Conservation (phyloP, 495 filamentous ascomycete genomes). For the Neurospora cerealis region DNA sequence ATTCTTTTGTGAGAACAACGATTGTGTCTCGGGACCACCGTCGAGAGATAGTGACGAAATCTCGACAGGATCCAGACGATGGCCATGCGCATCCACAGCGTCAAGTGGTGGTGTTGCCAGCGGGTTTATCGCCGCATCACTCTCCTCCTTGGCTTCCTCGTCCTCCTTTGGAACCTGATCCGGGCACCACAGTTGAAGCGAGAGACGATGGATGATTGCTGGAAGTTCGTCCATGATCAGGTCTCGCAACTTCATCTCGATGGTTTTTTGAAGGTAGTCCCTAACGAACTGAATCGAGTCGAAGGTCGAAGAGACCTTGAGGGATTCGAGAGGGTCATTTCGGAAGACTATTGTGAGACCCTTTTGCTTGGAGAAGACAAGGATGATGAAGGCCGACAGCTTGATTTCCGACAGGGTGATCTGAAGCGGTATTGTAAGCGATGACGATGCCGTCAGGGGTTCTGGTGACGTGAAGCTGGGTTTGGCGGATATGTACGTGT, state of each 20-base stretch:
- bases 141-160: conserved; percentile 32
- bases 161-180: conserved; percentile 62
- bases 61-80: conserved; percentile 59
- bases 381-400: conserved; percentile 92
- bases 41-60: conserved; percentile 69
- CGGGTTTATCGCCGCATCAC: conserved; percentile 56
- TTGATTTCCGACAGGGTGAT: conserved; percentile 95
- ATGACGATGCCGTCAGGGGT: conserved; percentile 85
- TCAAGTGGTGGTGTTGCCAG: conserved; percentile 71
- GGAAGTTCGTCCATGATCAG: conserved; percentile 97
- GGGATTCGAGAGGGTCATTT: conserved; percentile 93
- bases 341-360: conserved; percentile 93
- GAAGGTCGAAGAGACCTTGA: conserved; percentile 97
- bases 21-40: conserved; percentile 63
- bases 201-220: conserved; percentile 89
- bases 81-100: conserved; percentile 65
- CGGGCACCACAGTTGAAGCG: conserved; percentile 78
- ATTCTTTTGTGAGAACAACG: conserved; percentile 86
- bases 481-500: conserved; percentile 86
- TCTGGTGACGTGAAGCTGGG: conserved; percentile 86
- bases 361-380: conserved; percentile 96
- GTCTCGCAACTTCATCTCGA: conserved; percentile 84
- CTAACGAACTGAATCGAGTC: conserved; percentile 97
- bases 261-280: conserved; percentile 93
- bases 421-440: conserved; percentile 90